Base-by-base conservation (phyloP, 495 filamentous ascomycete species). In the Staphylotrichum longicolle region DNA sequence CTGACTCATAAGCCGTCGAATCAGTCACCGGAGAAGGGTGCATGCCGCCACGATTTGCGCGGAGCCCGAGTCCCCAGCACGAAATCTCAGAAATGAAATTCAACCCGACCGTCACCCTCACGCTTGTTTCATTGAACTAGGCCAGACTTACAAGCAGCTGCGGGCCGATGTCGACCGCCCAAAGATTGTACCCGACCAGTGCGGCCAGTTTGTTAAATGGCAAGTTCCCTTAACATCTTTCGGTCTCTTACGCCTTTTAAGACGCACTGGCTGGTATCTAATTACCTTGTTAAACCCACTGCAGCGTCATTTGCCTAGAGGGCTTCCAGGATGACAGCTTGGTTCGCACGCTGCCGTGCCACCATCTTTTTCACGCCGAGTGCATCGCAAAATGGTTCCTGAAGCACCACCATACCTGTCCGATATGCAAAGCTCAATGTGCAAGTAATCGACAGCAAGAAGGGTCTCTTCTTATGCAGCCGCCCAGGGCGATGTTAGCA, bases 231-330 rank as follows among this genome's bases (percentile, higher is more conserved):
- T 8, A 3, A 3, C 15, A 4, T 42, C 11, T 7, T 6, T 35
- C 5, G 4, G 5, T 40, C 51, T 3, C 20, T 30, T 20, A 32
- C 20, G 7, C n/a, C n/a, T n/a, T n/a, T n/a, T n/a, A n/a, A n/a
- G n/a, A n/a, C n/a, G n/a, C n/a, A n/a, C 11, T 4, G n/a, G 30
- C 51, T 54, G 37, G 11, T n/a, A n/a, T n/a, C 46, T 30, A 48
- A 32, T 32, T 4, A 11, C n/a, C 45, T 3, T 12, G 5, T 32
- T 53, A 8, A 0, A 53, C 33, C n/a, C 51, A 11, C 3, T 10
- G 3, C 40, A 63, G 62, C 45, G 48, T 58, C 50, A 63, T 63
- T 34, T 63, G 62, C 51, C 56, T 63, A 7, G 62, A 63, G 6
- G 37, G 4, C 5, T 51, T 63, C 20, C 1, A 55, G 12, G 50